phyloP scores from a whole-genome alignment of 495 filamentous ascomycete species.

The Neurospora sp. region DNA sequence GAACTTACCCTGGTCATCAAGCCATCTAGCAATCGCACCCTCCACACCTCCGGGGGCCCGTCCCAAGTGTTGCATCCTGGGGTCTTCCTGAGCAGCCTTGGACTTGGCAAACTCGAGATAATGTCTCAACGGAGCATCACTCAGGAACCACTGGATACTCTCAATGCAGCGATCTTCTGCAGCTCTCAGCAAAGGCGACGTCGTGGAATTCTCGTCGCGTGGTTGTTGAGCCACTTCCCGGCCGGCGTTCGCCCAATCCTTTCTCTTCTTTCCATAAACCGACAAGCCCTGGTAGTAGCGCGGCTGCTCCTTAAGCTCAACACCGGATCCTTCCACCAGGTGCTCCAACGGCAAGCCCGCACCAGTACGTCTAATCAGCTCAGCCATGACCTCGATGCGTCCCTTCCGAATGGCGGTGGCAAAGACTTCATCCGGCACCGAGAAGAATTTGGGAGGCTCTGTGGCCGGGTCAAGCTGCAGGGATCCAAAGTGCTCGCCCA shows the following conservation, averaged over 20 bases:
- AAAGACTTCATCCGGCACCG: constrained; percentile 24
- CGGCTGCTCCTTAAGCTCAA: constrained; percentile 48
- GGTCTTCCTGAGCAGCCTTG: constrained; percentile 41
- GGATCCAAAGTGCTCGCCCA: constrained; percentile 16
- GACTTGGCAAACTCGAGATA: constrained; percentile 54
- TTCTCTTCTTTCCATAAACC: constrained; percentile 59
- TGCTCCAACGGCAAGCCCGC: constrained; percentile 55
- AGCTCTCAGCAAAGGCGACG: constrained; percentile 49
- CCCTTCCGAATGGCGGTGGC: constrained; percentile 18
- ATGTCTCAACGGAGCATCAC: constrained; percentile 48
- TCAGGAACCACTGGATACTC: constrained; percentile 59
- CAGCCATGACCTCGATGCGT: constrained; percentile 28
- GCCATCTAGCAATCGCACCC: constrained; percentile 48
- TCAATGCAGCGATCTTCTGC: constrained; percentile 47
- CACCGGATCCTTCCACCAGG: constrained; percentile 48
- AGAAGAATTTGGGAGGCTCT: constrained; percentile 20
- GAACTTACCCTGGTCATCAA: constrained; percentile 41
- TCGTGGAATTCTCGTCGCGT: constrained; percentile 9
- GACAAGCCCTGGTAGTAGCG: constrained; percentile 62
- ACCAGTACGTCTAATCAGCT: constrained; percentile 39
- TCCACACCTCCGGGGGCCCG: constrained; percentile 48
- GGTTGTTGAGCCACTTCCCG: constrained; percentile 23
- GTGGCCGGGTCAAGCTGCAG: constrained; percentile 16
- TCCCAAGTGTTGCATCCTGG: constrained; percentile 44
- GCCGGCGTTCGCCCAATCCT: constrained; percentile 48